Evolutionary conservation across 352 stramenopile species (phyloP).

Genomic region (Phytophthora rubi): DNA sequence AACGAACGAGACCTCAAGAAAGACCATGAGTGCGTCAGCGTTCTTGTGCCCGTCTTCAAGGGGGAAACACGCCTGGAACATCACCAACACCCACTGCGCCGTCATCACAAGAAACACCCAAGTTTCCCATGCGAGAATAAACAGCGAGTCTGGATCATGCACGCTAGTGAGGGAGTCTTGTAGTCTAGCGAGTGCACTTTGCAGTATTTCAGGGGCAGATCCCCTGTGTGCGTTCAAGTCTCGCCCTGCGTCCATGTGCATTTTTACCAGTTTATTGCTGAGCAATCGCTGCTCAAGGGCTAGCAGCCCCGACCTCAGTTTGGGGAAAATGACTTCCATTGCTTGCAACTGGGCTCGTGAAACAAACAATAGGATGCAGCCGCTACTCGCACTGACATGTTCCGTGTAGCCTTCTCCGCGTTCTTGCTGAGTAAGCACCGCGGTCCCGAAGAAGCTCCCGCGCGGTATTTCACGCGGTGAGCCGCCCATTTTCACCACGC

Average conservation of each 20-base stretch:
- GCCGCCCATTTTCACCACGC: slow-evolving; percentile 32
- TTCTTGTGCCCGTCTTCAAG: background rate
- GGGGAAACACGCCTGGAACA: slow-evolving; percentile 54
- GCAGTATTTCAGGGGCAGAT: slow-evolving; percentile 13
- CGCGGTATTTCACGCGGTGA: slow-evolving; percentile 34
- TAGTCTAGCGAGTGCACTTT: background rate
- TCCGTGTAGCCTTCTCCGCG: slow-evolving; percentile 52
- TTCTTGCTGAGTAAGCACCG: slow-evolving; percentile 47
- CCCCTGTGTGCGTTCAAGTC: background rate
- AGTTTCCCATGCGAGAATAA: slow-evolving; percentile 57
- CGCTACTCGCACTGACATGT: slow-evolving; percentile 52
- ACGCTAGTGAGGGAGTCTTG: background rate
- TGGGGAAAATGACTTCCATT: slow-evolving; percentile 57
- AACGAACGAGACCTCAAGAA: slow-evolving; percentile 52
- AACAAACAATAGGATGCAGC: slow-evolving; percentile 57
- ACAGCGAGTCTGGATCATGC: slow-evolving; percentile 50
- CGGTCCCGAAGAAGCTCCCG: slow-evolving; percentile 54
- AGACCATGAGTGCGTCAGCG: slow-evolving; percentile 30
- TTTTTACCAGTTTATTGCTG: slow-evolving; percentile 49
- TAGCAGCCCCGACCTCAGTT: slow-evolving; percentile 49
- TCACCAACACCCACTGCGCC: slow-evolving; percentile 48
- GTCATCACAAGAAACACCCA: slow-evolving; percentile 63
- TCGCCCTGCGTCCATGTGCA: background rate
- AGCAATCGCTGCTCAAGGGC: slow-evolving; percentile 47
- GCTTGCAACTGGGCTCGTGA: slow-evolving; percentile 46